Base-by-base conservation (phyloP, 1,284 basidiomycete genomes). In the Puccinia sorghi region DNA sequence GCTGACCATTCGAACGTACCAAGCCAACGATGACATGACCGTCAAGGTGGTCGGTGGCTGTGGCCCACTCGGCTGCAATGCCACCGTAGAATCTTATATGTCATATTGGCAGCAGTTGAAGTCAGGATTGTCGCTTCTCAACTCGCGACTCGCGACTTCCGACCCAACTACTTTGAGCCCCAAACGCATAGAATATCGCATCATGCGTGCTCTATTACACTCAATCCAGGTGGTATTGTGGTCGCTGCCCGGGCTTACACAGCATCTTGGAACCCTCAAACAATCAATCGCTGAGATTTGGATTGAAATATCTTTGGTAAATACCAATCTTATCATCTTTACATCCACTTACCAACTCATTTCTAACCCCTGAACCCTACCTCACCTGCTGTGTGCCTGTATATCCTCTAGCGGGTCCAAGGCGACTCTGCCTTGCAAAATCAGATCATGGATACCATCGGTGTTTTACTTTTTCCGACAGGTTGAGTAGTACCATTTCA, bases 31-130 rank as follows among this genome's bases (percentile, higher is more conserved):
- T 54, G 76, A 79, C 50, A 46, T 71, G 17, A 41, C 27, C 7
- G 50, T 13, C 7, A 79, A 72, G 69, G 59, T 69, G 20, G 57
- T 70, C 25, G 76, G 76, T 43, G 76, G 76, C n/a, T 70, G 39
- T 13, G 76, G 76, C 8, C 69, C 54, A 39, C 48, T 79, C 17
- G 46, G 46, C 27, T 79, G 76, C 32, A 79, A 79, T 72, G 76
- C 76, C 4, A 79, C 76, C 27, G 43, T 79, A 15, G 76, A 79
- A 12, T 79, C 76, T 32, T 79, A 79, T 48, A 56, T 79, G 54
- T 79, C 76, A 17, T 79, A 79, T 64, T 79, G 76, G 76, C 66
- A 79, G 46, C 76, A 79, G 59, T 61, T 79, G 27, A 79, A 79
- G 25, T 63, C 66, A 25, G 66, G 76, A 2, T 37, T 79, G 56